These are phyloP conservation scores for Rhodamnia rubescens DNA, from an alignment of 345 rosid species.

Conservation along the genomic window DNA sequence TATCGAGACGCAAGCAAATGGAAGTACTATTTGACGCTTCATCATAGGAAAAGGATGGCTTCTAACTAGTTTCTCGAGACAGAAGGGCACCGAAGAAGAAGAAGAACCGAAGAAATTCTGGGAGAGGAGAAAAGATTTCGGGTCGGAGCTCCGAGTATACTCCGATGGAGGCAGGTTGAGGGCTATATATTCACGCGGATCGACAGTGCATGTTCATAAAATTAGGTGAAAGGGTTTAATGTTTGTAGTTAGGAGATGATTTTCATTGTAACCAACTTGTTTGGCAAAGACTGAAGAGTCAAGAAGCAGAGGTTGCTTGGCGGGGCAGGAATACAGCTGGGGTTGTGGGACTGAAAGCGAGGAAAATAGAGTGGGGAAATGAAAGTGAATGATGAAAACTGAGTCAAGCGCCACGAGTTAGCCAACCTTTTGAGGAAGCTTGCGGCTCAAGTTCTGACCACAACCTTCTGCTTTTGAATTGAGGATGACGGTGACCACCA, in stretches of 20 bases:
- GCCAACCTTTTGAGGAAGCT: background rate
- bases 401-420: background rate
- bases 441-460: background rate
- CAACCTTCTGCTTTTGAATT: background rate
- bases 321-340: background rate
- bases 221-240: background rate
- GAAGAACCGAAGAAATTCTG: background rate
- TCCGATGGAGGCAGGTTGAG: background rate
- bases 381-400: background rate
- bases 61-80: background rate
- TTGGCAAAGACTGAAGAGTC: background rate
- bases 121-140: background rate
- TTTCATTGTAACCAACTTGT: background rate
- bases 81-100: background rate
- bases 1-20: slow-evolving; percentile 14
- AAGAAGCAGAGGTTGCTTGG: background rate
- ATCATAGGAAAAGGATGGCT: background rate
- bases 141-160: background rate
- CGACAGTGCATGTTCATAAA: background rate
- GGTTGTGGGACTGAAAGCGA: background rate
- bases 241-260: background rate
- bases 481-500: background rate
- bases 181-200: background rate
- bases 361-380: background rate
- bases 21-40: slow-evolving; percentile 18